Base-by-base conservation (phyloP, 2,329 filamentous ascomycete genomes). In the Aspergillus unguis region DNA sequence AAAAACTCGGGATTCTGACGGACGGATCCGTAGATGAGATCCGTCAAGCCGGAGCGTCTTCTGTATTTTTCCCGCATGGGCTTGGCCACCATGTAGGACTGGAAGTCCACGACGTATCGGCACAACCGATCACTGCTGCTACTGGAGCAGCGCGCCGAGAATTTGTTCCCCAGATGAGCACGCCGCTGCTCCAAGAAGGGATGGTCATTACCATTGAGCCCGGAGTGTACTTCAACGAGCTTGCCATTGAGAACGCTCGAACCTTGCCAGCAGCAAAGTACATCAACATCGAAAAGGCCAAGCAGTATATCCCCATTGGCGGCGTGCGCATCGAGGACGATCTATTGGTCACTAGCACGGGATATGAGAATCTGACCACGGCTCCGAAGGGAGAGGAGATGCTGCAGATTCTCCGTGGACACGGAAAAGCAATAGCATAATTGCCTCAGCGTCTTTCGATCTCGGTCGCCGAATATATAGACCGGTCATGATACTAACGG, bases 1-100 rank as follows among this genome's bases (percentile, higher is more conserved):
- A 91, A 28, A 72, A 78, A 25, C 77, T 96, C 0, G 90, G 90
- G 2, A 86, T 97, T 43, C 73, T 96, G 36, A 81, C 81, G 66
- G 80, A 83, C 7, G 78, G 75, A 35, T 77, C 83, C 56, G 80
- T 81, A 52, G 81, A 86, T 17, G 71, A 73, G 32, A 66, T 75
- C 44, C 61, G 62, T 38, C 53, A 62, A 23, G 71, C 71, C 1
- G 71, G 72, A 29, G 71, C 64, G 17, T 71, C 69, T 6, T 62
- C 60, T 10, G 62, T 73, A 5, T 75, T 75, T 59, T 74, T 75
- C 49, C 72, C 72, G 3, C 73, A 75, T 49, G 72, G 72, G 4
- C 62, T 91, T 79, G 62, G 90, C 70, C 65, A 84, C 66, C 65
- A 91, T 81, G 70, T 75, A 35, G 73, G 73, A 32, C 62, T 75